Evolutionary conservation across 495 filamentous ascomycete genomes (phyloP).

Genomic region (Xanthoparmelia taractica): DNA sequence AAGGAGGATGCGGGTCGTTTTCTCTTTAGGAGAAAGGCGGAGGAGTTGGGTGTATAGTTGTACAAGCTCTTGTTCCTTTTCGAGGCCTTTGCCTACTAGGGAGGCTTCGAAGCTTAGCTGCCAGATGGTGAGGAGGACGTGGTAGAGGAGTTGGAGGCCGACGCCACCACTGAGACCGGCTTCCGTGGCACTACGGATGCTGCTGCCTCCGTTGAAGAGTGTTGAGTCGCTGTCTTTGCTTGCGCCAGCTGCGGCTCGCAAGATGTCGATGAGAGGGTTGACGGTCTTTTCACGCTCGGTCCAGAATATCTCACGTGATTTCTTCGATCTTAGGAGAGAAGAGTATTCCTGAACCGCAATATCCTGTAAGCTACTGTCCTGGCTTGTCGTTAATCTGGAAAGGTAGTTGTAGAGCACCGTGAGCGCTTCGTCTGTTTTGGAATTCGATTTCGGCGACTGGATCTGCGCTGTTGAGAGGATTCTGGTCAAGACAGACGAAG

Average conservation of each 20-base stretch:
- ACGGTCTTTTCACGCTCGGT: constrained; percentile 74
- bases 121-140: constrained; percentile 88
- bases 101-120: constrained; percentile 88
- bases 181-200: constrained; percentile 49
- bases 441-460: constrained; percentile 44
- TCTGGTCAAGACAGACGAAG: constrained; percentile 76
- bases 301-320: constrained; percentile 82
- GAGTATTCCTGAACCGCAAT: constrained; percentile 92
- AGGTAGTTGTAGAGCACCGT: constrained; percentile 84
- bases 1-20: constrained; percentile 86
- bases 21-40: constrained; percentile 90
- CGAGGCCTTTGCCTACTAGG: constrained; percentile 74
- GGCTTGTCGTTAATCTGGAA: constrained; percentile 65
- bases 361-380: constrained; percentile 85
- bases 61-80: constrained; percentile 89
- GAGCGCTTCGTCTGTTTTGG: constrained; percentile 65
- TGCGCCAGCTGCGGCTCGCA: constrained; percentile 68
- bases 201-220: constrained; percentile 55
- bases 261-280: constrained; percentile 70
- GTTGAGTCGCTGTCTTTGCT: constrained; percentile 57
- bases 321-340: constrained; percentile 65
- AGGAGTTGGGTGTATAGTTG: constrained; percentile 84
- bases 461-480: constrained; percentile 67
- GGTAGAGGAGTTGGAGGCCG: constrained; percentile 88
- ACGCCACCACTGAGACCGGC: constrained; percentile 69